Conservation (phyloP, 192 early-diverging fungal genomes). For the Lunasporangiospora selenospora region DNA sequence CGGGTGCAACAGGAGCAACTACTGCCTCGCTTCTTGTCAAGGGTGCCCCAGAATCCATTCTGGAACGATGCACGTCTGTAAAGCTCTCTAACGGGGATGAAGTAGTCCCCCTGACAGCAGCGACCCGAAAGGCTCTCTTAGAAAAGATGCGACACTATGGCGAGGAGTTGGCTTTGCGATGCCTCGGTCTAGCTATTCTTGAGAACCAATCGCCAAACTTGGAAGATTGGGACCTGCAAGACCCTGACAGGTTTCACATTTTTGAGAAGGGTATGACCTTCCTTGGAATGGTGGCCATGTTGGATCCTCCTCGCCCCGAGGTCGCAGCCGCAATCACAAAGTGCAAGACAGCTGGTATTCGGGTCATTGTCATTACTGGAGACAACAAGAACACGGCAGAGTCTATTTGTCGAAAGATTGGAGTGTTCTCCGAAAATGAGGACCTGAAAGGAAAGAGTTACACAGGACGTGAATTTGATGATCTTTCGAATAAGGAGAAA, state of each 20-base stretch:
- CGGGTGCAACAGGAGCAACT: no score
- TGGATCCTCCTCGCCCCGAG: slow-evolving; percentile 93
- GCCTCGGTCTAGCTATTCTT: slow-evolving; percentile 84
- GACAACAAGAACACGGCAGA: slow-evolving; percentile 95
- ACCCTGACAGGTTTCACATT: slow-evolving; percentile 63
- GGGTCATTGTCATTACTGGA: slow-evolving; percentile 95
- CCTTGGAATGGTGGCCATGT: slow-evolving; percentile 91
- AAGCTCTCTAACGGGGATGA: slow-evolving; percentile 40
- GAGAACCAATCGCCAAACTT: slow-evolving; percentile 61
- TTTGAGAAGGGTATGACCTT: slow-evolving; percentile 86
- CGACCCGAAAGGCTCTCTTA: slow-evolving; percentile 59
- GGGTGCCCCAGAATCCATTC: slow-evolving; percentile 90
- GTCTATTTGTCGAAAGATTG: slow-evolving; percentile 89
- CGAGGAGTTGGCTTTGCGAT: slow-evolving; percentile 77
- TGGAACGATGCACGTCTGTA: slow-evolving; percentile 79
- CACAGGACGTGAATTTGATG: slow-evolving; percentile 94
- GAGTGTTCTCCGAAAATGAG: slow-evolving; percentile 74
- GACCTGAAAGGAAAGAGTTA: slow-evolving; percentile 65
- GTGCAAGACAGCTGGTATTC: slow-evolving; percentile 91
- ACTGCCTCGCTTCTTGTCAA: slow-evolving; percentile 77
- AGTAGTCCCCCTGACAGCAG: slow-evolving; percentile 67
- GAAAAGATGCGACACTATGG: slow-evolving; percentile 72
- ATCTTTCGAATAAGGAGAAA: slow-evolving; percentile 72
- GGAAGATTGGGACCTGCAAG: slow-evolving; percentile 51
- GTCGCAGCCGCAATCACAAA: slow-evolving; percentile 77